These are phyloP conservation scores for Lactifluus hygrophoroides DNA, from an alignment of 768 basidiomycete genomes.

Conservation along the genomic window DNA sequence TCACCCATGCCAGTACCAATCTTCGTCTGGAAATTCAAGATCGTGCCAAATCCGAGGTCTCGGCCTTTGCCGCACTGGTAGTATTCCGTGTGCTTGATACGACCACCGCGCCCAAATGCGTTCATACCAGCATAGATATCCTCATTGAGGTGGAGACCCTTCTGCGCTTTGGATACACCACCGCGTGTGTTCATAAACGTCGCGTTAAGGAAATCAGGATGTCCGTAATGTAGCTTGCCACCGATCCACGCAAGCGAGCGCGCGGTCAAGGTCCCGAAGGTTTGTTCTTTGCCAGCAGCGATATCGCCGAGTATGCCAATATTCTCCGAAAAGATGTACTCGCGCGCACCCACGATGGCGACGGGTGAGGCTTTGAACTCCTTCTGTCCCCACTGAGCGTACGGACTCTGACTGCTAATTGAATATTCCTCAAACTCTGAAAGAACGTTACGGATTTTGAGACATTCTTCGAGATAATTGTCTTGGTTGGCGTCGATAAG, in stretches of 20 bases:
- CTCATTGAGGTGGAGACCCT: slow-evolving; percentile 97
- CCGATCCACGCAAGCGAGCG: slow-evolving; percentile 96
- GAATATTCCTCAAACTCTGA: slow-evolving; percentile 94
- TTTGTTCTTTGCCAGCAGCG: slow-evolving; percentile 98
- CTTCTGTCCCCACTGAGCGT: slow-evolving; percentile 81
- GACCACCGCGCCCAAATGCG: slow-evolving; percentile 90
- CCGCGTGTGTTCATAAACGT: slow-evolving; percentile 98
- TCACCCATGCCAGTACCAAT: slow-evolving; percentile 99
- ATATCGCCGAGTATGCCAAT: slow-evolving; percentile 98
- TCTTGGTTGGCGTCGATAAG: slow-evolving; percentile 99
- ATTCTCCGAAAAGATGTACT: slow-evolving; percentile 99
- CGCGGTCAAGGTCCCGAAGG: slow-evolving; percentile 96
- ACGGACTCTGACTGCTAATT: slow-evolving; percentile 81
- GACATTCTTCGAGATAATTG: slow-evolving; percentile 98
- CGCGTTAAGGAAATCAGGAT: slow-evolving; percentile 98
- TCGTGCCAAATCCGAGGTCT: slow-evolving; percentile 97
- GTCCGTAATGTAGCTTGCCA: slow-evolving; percentile 97
- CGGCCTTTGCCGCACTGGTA: slow-evolving; percentile 99
- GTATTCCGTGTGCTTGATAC: slow-evolving; percentile 99
- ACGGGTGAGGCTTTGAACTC: slow-evolving; percentile 86
- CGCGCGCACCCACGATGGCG: slow-evolving; percentile 96
- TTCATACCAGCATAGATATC: slow-evolving; percentile 99
- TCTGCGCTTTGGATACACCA: slow-evolving; percentile 98
- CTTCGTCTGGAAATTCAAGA: slow-evolving; percentile 99
- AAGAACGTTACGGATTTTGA: slow-evolving; percentile 98